Percentiles rank a stretch among this genome's conserved stretches.
Conservation (phyloP, 2,329 filamentous ascomycete genomes). For the Ophiostoma piceae region DNA sequence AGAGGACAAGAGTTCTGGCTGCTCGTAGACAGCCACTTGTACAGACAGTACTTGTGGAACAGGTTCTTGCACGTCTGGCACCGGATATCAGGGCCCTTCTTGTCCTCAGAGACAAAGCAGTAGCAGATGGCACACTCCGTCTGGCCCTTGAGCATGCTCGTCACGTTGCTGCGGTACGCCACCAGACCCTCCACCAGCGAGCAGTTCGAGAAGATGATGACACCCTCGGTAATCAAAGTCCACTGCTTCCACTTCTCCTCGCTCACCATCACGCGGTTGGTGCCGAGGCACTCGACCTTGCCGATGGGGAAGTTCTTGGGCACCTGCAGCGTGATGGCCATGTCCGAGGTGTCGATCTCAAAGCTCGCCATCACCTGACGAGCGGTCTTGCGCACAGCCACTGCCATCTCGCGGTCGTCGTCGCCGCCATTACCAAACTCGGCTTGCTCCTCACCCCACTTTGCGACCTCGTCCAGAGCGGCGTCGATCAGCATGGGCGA, state of each 20-base stretch:
- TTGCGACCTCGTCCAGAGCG: slow-evolving; percentile 60
- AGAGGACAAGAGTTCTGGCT: slow-evolving; percentile 88
- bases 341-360: slow-evolving; percentile 79
- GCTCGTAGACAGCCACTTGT: slow-evolving; percentile 95
- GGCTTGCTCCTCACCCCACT: slow-evolving; percentile 57
- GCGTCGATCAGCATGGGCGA: slow-evolving; percentile 64
- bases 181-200: slow-evolving; percentile 80
- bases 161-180: slow-evolving; percentile 81
- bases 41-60: slow-evolving; percentile 86
- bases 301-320: slow-evolving; percentile 80
- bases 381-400: slow-evolving; percentile 67
- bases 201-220: slow-evolving; percentile 89
- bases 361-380: slow-evolving; percentile 80
- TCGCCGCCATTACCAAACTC: slow-evolving; percentile 30
- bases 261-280: slow-evolving; percentile 79
- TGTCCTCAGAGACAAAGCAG: slow-evolving; percentile 82
- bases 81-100: slow-evolving; percentile 83
- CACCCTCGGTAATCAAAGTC: slow-evolving; percentile 81
- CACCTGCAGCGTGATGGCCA: slow-evolving; percentile 74
- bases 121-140: slow-evolving; percentile 97
- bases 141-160: slow-evolving; percentile 84
- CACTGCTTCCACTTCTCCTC: slow-evolving; percentile 92
- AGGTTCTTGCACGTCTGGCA: slow-evolving; percentile 90
- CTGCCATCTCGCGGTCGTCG: slow-evolving; percentile 49
- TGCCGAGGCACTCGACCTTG: slow-evolving; percentile 66